Conservation (phyloP, 202 grass and related monocot species). For the Panicum virgatum region DNA sequence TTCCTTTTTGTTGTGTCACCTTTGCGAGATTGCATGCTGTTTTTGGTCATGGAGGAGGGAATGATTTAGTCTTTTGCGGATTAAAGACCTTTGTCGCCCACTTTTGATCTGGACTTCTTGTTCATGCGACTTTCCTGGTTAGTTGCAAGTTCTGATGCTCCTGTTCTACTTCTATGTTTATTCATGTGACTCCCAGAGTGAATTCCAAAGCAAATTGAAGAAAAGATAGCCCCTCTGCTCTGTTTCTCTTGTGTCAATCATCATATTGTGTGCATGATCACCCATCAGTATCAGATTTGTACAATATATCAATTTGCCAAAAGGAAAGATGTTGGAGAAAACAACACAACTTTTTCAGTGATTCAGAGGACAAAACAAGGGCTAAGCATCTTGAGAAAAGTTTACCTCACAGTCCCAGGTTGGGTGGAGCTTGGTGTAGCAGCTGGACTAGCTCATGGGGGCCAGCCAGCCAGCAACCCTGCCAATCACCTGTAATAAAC, state of each 20-base stretch:
- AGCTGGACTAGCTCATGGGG: constrained; percentile 33
- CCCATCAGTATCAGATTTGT: constrained; percentile 15
- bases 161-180: background rate
- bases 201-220: constrained; percentile 7
- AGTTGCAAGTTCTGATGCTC: constrained; percentile 1
- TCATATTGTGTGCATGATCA: constrained; percentile 9
- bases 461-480: background rate
- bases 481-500: constrained; percentile 31
- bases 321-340: background rate
- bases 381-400: constrained; percentile 25
- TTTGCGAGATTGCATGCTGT: constrained; percentile 39
- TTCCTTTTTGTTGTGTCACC: constrained; percentile 30
- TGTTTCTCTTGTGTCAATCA: background rate
- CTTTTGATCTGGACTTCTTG: constrained; percentile 35
- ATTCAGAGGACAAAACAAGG: constrained; percentile 35
- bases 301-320: background rate
- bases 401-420: background rate
- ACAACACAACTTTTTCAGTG: constrained; percentile 20
- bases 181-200: constrained; percentile 25
- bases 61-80: constrained; percentile 50
- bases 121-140: constrained; percentile 10
- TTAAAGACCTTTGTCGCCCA: constrained; percentile 41
- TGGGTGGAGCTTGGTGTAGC: constrained; percentile 29
- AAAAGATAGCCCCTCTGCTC: background rate
- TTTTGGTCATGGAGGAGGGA: constrained; percentile 40